Base-by-base conservation (phyloP, 495 filamentous ascomycete species). In the Talaromyces adpressus region DNA sequence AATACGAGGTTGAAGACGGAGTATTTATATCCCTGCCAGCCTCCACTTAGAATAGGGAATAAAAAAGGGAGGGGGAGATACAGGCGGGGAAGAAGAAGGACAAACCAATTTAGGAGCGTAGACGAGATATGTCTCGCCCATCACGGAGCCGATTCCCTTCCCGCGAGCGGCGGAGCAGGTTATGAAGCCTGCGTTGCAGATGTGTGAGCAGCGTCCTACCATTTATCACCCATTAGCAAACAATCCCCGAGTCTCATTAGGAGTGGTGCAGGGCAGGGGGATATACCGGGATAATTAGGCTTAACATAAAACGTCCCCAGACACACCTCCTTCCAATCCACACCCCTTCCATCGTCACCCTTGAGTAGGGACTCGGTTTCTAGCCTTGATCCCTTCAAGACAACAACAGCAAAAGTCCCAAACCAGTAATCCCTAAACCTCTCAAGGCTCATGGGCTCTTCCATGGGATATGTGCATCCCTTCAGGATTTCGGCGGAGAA, bases 1-100 rank as follows among this genome's bases (percentile, higher is more conserved):
- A 97, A 98, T 16, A 98, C 94, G 11, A 98, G 87, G 76, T 98
- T 98, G 85, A 98, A 98, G 57, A 98, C 92, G 14, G 90, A 93
- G 80, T 97, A 98, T 64, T 87, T 91, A 78, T 97, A 98, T 45
- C 93, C 93, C 79, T 90, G 64, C 20, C 12, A 30, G 52, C 18
- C 12, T 52, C 0, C 0, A 4, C 8, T 27, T 20, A 62, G 39
- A 1, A 30, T n/a, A 30, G 6, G 27, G 27, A 29, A 29, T 0
- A 29, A 29, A 29, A 4, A 6, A 29, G 27, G 27, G 27, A 6
- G 0, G 27, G 14, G 29, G 25, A 34, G 60, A 25, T 18, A 39
- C 2, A 41, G 57, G 18, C 5, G 12, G 47, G 41, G 16, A 25
- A 39, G 12, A 29, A 57, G 52, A 27, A 25, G 18, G 39, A 81